Conservation (phyloP, 2,329 filamentous ascomycete genomes). For the Onygena corvina region DNA sequence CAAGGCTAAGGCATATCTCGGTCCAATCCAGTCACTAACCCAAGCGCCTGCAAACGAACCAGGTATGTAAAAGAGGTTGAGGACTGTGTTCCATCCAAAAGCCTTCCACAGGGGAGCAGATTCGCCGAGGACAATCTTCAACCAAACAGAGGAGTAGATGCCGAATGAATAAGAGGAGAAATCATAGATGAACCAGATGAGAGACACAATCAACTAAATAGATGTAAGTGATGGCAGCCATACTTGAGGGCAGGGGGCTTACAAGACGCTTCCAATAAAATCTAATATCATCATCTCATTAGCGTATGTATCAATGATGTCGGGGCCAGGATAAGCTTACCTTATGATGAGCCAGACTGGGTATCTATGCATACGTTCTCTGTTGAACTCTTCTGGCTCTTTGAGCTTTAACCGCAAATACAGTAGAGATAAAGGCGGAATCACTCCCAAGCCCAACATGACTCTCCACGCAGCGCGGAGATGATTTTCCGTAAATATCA, state of each 20-base stretch:
- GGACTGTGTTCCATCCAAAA: conserved; percentile 79
- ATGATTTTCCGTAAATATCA: conserved; percentile 50
- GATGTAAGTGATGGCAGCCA: conserved; percentile 5
- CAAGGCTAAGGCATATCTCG: conserved; percentile 57
- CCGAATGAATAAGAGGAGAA: conserved; percentile 77
- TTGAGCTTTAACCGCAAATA: conserved; percentile 59
- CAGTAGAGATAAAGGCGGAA: conserved; percentile 63
- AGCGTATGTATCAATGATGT: conserved; percentile 39
- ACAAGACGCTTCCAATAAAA: conserved; percentile 65
- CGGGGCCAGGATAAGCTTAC: conserved; percentile 19
- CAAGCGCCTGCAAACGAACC: conserved; percentile 69
- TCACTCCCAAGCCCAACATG: conserved; percentile 61
- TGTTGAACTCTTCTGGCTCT: conserved; percentile 66
- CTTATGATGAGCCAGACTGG: conserved; percentile 42
- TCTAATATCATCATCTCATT: conserved; percentile 43
- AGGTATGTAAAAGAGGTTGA: conserved; percentile 81
- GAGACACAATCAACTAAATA: conserved; percentile 45
- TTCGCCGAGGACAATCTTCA: conserved; percentile 48
- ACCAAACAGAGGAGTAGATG: conserved; percentile 61
- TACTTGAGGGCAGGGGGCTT: conserved; percentile 10
- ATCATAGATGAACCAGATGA: conserved; percentile 81
- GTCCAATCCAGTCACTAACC: conserved; percentile 65
- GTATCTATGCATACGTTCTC: conserved; percentile 55
- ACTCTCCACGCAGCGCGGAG: conserved; percentile 69
- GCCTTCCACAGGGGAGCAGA: conserved; percentile 56